Conservation (phyloP, 768 basidiomycete genomes). For the Panellus pusillus region DNA sequence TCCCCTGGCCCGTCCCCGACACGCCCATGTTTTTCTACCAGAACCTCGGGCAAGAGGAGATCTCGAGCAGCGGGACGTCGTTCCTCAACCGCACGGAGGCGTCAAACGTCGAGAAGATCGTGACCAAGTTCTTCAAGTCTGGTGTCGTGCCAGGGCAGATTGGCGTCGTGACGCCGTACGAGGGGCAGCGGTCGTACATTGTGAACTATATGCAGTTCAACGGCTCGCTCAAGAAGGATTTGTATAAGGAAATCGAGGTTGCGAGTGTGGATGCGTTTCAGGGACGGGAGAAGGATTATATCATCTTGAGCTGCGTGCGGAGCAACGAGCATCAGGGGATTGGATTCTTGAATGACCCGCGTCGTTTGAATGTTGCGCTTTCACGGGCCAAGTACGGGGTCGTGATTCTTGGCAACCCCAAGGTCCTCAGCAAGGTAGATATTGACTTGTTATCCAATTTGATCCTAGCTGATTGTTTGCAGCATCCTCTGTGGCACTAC, state of each 20-base stretch:
- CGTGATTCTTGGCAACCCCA: conserved; percentile 99
- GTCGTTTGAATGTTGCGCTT: conserved; percentile 94
- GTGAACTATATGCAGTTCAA: conserved; percentile 99
- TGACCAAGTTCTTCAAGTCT: conserved; percentile 99
- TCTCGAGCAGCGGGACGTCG: conserved; percentile 96
- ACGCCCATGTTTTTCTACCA: conserved; percentile 99
- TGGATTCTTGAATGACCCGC: conserved; percentile 97
- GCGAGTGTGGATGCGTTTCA: conserved; percentile 99
- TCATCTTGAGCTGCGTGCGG: conserved; percentile 95
- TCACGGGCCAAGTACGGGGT: conserved; percentile 98
- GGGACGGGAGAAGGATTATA: conserved; percentile 99
- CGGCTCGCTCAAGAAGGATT: conserved; percentile 97
- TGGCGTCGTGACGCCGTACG: conserved; percentile 98
- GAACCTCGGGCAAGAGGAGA: conserved; percentile 98
- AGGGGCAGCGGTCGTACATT: conserved; percentile 97
- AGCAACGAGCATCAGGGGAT: conserved; percentile 99
- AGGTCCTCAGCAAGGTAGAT: conserved; percentile 94
- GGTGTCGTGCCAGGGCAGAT: conserved; percentile 95
- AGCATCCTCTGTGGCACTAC: conserved; percentile 99
- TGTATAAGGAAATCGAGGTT: conserved; percentile 99
- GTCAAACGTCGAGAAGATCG: conserved; percentile 99
- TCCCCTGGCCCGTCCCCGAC: conserved; percentile 96
- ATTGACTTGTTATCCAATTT: neutral
- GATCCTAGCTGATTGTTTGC: conserved; percentile 16
- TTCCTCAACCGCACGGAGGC: conserved; percentile 99